Base-by-base conservation (phyloP, 2,329 filamentous ascomycete species). In the Dryadomyces quercus-mongolicae region DNA sequence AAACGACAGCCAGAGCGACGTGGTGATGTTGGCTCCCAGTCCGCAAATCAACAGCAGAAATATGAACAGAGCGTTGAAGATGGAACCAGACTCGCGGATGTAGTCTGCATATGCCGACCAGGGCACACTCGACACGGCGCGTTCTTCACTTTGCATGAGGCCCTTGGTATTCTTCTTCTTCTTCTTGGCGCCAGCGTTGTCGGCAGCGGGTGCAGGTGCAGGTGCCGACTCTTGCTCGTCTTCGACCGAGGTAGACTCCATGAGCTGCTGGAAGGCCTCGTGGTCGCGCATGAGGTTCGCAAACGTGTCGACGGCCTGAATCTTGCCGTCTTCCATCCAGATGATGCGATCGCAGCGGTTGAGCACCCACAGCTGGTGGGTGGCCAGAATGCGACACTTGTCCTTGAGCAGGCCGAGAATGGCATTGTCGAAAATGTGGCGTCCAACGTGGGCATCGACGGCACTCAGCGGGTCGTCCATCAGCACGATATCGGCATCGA, bases 321-420 rank as follows among this genome's bases (percentile, higher is more conserved):
- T 86, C 53, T 77, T 81, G 47, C 93, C 93, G 16, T 84, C 82
- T 54, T 96, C 87, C 81, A 98, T 91, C 82, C 90, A 91, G 50
- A 97, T 82, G 59, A 97, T 92, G 38, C 92, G 80, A 65, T 97
- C 92, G 62, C 90, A 96, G 38, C 90, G 84, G 64, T 80, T 90
- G 6, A 97, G 78, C 6, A 97, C 91, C 74, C 94, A 93, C 15
- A 97, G 80, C 67, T 97, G 92, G 68, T 98, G 93, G 0, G 93
- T 98, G 1, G 92, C 93, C 36, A 98, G 75, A 38, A 97, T 85
- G 20, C 93, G 80, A 64, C 89, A 93, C 68, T 96, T 96, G 69
- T 92, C 80, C 62, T 86, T 88, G 53, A 97, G 74, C 10, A 97
- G 75, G 8, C 92, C 92, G 55, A 90, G 82, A 53, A 98, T 96